Conservation (phyloP, 2,329 filamentous ascomycete species). For the Ophiostoma himal-ulmi region DNA sequence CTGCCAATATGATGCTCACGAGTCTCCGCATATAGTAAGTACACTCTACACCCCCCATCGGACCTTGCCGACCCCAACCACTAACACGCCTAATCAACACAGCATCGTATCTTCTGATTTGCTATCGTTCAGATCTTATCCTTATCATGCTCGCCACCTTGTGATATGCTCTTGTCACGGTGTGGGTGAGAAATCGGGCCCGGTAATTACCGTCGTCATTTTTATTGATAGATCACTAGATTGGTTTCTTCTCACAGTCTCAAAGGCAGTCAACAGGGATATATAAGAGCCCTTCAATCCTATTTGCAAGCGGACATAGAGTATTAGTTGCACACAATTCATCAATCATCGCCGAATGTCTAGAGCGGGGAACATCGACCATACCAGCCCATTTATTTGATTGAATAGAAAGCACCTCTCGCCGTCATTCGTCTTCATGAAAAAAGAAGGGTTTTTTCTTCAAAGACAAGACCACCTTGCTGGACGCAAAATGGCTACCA, state of each 20-base stretch:
- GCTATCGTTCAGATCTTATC: conserved; percentile 17
- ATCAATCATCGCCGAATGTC: background rate
- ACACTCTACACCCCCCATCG: conserved; percentile 14
- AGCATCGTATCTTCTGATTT: conserved; percentile 2
- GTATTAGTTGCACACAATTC: background rate
- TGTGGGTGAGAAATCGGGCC: conserved; percentile 5
- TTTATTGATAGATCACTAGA: background rate
- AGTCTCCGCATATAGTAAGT: background rate
- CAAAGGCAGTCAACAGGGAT: background rate
- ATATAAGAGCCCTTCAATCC: background rate
- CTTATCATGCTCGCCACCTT: conserved; percentile 17
- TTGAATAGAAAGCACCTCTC: background rate
- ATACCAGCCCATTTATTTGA: background rate
- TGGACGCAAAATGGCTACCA: conserved; percentile 22
- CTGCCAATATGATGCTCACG: background rate
- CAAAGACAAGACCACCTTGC: background rate
- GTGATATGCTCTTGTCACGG: conserved; percentile 8
- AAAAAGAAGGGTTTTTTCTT: background rate
- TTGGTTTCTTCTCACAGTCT: background rate
- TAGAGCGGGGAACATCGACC: background rate
- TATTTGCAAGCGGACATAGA: background rate
- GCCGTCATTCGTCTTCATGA: background rate
- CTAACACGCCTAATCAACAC: background rate
- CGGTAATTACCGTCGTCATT: conserved; percentile 14
- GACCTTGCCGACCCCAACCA: conserved; percentile 19